Conservation (phyloP, 1,284 basidiomycete species). For the Cryptococcus hybrid region DNA sequence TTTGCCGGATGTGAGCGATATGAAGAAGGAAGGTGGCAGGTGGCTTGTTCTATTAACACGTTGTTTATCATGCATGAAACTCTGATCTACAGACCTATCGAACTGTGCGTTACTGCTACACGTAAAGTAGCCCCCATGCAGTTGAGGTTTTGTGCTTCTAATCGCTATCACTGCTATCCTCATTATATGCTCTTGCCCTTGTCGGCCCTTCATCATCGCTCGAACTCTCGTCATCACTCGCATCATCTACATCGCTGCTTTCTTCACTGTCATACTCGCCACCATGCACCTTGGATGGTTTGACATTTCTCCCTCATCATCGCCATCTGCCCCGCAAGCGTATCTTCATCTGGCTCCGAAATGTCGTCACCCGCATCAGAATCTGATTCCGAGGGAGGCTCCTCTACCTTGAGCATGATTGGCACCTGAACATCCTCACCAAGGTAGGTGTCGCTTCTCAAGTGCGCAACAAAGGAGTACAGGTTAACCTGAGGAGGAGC, state of each 20-base stretch:
- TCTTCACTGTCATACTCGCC: slow-evolving; percentile 55
- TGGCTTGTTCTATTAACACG: too few relatives aligned
- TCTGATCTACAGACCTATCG: too few relatives aligned
- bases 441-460: slow-evolving; percentile 84
- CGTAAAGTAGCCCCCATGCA: background rate
- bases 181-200: slow-evolving; percentile 31
- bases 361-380: slow-evolving; percentile 77
- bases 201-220: slow-evolving; percentile 47
- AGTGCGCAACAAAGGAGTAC: slow-evolving; percentile 85
- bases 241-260: slow-evolving; percentile 54
- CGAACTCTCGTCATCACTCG: slow-evolving; percentile 43
- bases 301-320: slow-evolving; percentile 89
- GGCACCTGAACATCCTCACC: slow-evolving; percentile 74
- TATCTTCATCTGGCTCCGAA: slow-evolving; percentile 93
- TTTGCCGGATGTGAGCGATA: too few relatives aligned
- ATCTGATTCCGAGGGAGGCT: slow-evolving; percentile 63
- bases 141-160: background rate
- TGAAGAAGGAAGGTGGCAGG: too few relatives aligned
- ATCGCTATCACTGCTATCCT: slow-evolving; percentile 33
- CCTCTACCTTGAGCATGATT: slow-evolving; percentile 77
- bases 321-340: slow-evolving; percentile 97
- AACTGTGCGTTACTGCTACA: too few relatives aligned
- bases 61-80: too few relatives aligned
- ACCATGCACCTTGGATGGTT: slow-evolving; percentile 55
- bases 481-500: slow-evolving; percentile 80